These are phyloP conservation scores for Chrysanthemum makinoi DNA, from an alignment of 129 eudicot species.

Conservation along the genomic window DNA sequence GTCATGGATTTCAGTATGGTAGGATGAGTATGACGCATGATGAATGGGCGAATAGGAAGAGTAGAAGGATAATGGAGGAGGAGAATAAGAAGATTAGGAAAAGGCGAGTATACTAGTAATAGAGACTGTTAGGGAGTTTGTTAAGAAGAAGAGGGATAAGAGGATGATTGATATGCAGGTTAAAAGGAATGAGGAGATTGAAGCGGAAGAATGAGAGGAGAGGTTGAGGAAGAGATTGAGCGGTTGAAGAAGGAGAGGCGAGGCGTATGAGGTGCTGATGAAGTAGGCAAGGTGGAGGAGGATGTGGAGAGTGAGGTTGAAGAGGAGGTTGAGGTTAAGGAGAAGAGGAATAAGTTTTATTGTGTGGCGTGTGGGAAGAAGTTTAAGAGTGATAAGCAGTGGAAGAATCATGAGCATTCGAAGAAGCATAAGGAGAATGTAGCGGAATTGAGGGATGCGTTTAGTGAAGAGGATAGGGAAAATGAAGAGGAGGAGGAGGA, in stretches of 20 bases:
- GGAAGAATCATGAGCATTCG: slow-evolving; percentile 98
- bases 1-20: slow-evolving; percentile 95
- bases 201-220: slow-evolving; percentile 73
- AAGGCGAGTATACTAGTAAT: slow-evolving; percentile 68
- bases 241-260: slow-evolving; percentile 71
- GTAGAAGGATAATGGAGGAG: slow-evolving; percentile 93
- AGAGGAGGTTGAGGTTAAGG: slow-evolving; percentile 49
- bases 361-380: slow-evolving; percentile 94
- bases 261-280: slow-evolving; percentile 70
- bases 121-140: slow-evolving; percentile 96
- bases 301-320: slow-evolving; percentile 38
- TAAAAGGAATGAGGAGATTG: slow-evolving; percentile 79
- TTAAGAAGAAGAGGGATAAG: slow-evolving; percentile 95
- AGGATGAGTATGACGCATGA: slow-evolving; percentile 68
- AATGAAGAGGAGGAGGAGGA: slow-evolving; percentile 23
- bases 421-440: slow-evolving; percentile 94
- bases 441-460: slow-evolving; percentile 76
- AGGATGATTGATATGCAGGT: slow-evolving; percentile 93
- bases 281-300: slow-evolving; percentile 84
- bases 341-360: slow-evolving; percentile 61
- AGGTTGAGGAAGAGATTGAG: slow-evolving; percentile 53
- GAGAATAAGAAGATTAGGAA: slow-evolving; percentile 93
- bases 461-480: slow-evolving; percentile 49
- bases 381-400: slow-evolving; percentile 94
- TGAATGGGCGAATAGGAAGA: slow-evolving; percentile 70